Conservation (phyloP, 495 filamentous ascomycete species). For the Cairneyella variabilis region DNA sequence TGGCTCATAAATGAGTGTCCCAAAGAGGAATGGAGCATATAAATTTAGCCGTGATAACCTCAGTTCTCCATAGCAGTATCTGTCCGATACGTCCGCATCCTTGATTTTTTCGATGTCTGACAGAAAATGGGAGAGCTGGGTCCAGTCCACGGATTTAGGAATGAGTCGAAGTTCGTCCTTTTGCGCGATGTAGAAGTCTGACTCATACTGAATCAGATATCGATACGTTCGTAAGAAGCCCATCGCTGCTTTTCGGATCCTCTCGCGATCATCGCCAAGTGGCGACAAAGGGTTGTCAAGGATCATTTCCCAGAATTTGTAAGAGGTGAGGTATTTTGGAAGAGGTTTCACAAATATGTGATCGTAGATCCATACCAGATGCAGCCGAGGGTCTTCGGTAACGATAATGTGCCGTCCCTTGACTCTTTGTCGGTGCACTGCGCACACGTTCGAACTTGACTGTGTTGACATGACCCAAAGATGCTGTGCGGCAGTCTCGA, state of each 20-base stretch:
- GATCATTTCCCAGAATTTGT: constrained; percentile 41
- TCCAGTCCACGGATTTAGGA: constrained; percentile 25
- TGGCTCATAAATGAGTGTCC: constrained; percentile 14
- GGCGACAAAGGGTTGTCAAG: constrained; percentile 21
- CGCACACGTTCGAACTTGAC: constrained; percentile 24
- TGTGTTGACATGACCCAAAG: constrained; percentile 35
- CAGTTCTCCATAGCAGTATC: constrained; percentile 41
- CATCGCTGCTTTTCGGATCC: constrained; percentile 20
- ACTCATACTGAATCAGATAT: constrained; percentile 33
- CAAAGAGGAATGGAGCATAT: constrained; percentile 4
- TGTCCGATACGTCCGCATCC: constrained; percentile 4
- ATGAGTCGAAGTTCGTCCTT: constrained; percentile 22
- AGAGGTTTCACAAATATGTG: constrained; percentile 56
- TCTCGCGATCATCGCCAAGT: background rate
- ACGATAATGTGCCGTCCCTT: constrained; percentile 41
- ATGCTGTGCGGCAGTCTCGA: constrained; percentile 18
- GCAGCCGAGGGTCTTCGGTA: constrained; percentile 45
- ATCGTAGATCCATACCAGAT: constrained; percentile 53
- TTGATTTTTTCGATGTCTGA: background rate
- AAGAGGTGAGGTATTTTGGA: constrained; percentile 44
- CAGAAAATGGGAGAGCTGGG: constrained; percentile 7
- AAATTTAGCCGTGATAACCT: constrained; percentile 35
- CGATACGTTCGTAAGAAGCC: constrained; percentile 41
- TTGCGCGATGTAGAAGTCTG: constrained; percentile 38
- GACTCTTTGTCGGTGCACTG: constrained; percentile 39